Conservation (phyloP, 140 eudicot genomes). For the Erigeron philadelphicus region DNA sequence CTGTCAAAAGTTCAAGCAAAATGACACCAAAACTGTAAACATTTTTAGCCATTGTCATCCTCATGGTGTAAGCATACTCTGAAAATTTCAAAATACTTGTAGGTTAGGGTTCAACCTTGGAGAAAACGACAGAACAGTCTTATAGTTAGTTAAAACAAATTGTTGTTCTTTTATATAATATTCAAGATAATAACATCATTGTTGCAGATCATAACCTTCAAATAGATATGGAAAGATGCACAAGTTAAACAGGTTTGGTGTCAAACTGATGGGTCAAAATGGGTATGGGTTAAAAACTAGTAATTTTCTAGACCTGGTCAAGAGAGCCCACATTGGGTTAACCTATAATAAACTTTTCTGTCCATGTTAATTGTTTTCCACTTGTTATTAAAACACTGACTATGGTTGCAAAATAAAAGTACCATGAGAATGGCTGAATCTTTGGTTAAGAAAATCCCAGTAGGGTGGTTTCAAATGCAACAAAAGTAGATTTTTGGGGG, state of each 20-base stretch:
- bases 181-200: not conserved
- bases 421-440: not conserved
- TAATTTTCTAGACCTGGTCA: not conserved
- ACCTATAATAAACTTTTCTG: not conserved
- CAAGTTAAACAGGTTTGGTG: not conserved
- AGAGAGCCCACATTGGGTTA: not conserved
- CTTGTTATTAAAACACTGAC: not conserved
- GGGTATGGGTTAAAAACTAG: not conserved
- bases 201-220: not conserved
- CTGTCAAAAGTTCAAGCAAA: conserved; percentile 67
- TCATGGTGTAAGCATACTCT: conserved; percentile 91
- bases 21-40: conserved; percentile 88
- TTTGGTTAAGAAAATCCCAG: not conserved
- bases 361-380: not conserved
- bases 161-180: not conserved
- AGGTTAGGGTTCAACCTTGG: conserved; percentile 5
- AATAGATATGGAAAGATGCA: not conserved
- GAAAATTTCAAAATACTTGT: conserved; percentile 27
- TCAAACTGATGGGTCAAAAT: no score
- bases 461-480: not conserved
- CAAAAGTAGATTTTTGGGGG: not conserved
- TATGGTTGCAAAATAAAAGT: not conserved
- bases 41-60: conserved; percentile 77
- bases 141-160: not conserved
- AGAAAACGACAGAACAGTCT: not conserved